Evolutionary conservation across 2,329 filamentous ascomycete genomes (phyloP).

Genomic region (Bimuria novae-zelandiae): DNA sequence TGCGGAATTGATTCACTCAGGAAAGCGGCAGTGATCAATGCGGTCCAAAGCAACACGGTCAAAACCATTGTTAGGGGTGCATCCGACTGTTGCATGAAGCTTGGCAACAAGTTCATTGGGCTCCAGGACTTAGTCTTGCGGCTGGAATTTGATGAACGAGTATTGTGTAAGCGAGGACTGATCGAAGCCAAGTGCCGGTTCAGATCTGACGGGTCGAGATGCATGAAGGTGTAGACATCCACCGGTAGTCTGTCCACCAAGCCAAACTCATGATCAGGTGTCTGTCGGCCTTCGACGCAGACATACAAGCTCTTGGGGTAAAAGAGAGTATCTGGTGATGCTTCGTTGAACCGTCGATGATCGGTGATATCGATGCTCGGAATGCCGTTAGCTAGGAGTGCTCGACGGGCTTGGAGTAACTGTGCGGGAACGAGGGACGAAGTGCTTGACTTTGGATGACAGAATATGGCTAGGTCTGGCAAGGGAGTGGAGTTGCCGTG

Average conservation of each 20-base stretch:
- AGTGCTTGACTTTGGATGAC: conserved; percentile 24
- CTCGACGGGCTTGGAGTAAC: conserved; percentile 27
- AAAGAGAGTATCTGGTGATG: conserved; percentile 14
- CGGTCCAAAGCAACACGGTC: neutral
- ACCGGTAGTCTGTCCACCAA: conserved; percentile 39
- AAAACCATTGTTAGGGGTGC: neutral
- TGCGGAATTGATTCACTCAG: neutral
- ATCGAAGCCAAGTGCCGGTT: conserved; percentile 46
- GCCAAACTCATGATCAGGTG: conserved; percentile 26
- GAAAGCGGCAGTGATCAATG: neutral
- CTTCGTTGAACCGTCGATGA: conserved; percentile 31
- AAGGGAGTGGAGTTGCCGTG: conserved; percentile 10
- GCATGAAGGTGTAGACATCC: conserved; percentile 38
- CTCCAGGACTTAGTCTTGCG: neutral
- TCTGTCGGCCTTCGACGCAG: conserved; percentile 37
- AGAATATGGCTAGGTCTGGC: conserved; percentile 42
- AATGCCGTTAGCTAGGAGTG: conserved; percentile 28
- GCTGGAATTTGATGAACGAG: neutral
- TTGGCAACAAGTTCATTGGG: neutral
- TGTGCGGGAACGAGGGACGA: neutral
- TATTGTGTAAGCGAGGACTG: conserved; percentile 17
- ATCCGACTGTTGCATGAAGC: neutral
- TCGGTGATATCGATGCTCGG: conserved; percentile 39
- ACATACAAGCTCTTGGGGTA: conserved; percentile 31
- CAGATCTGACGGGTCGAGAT: conserved; percentile 41